These are phyloP conservation scores for Saccharomycopsis sp. DNA, from an alignment of 805 yeast genomes.

Conservation along the genomic window DNA sequence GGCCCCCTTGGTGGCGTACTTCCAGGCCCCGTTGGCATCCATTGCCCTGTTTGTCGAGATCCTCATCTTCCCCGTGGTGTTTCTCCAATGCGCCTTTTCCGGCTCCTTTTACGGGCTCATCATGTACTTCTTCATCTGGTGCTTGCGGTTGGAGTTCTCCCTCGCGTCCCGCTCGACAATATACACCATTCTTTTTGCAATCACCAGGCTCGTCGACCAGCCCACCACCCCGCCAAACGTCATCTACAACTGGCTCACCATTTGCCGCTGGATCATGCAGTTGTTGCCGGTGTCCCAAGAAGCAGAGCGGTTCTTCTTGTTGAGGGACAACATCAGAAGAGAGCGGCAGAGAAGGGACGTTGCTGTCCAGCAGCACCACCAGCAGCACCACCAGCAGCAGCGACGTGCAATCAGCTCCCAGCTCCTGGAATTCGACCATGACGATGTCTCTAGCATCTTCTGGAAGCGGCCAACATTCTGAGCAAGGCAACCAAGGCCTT, in stretches of 20 bases:
- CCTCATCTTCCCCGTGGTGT: slow-evolving; percentile 18
- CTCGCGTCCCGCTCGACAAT: slow-evolving; percentile 7
- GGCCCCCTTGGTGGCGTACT: slow-evolving; percentile 42
- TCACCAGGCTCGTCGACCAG: slow-evolving; percentile 8
- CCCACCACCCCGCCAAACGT: slow-evolving; percentile 17
- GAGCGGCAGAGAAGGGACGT: neutral
- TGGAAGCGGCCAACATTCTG: neutral
- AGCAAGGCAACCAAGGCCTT: too few relatives aligned
- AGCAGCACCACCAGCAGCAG: too few relatives aligned
- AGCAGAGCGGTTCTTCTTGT: neutral
- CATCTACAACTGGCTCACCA: slow-evolving; percentile 7
- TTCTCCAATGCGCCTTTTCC: slow-evolving; percentile 12
- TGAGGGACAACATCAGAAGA: neutral
- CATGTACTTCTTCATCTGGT: slow-evolving; percentile 19
- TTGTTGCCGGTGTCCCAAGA: neutral
- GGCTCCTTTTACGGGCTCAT: slow-evolving; percentile 17
- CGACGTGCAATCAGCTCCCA: too few relatives aligned
- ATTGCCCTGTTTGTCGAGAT: slow-evolving; percentile 60
- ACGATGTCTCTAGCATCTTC: neutral
- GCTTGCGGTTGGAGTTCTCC: slow-evolving; percentile 12
- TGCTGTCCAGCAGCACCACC: too few relatives aligned
- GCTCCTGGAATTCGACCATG: neutral
- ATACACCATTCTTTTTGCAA: slow-evolving; percentile 6
- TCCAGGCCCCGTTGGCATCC: slow-evolving; percentile 57
- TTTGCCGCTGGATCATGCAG: slow-evolving; percentile 7